These are phyloP conservation scores for Globisporangium viniferum DNA, from an alignment of 352 stramenopile species.

Conservation along the genomic window DNA sequence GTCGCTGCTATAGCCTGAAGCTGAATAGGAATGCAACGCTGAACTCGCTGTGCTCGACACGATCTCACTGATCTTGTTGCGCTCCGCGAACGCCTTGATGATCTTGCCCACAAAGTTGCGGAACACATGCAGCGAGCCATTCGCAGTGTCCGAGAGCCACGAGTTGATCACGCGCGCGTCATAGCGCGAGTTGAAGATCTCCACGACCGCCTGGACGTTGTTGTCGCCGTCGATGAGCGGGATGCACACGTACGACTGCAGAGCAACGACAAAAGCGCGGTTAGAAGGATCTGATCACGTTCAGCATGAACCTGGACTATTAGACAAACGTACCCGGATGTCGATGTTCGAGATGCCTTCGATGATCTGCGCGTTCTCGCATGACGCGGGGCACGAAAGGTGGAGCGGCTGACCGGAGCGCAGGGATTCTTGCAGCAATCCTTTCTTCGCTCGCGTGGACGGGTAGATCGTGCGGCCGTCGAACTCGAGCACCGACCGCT, in stretches of 20 bases:
- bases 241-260: constrained; percentile 61
- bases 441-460: constrained; percentile 27
- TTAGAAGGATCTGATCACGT: background rate
- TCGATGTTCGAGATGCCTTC: constrained; percentile 32
- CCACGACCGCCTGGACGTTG: constrained; percentile 50
- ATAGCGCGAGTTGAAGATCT: constrained; percentile 69
- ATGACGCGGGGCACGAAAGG: constrained; percentile 21
- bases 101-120: constrained; percentile 59
- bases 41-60: constrained; percentile 11
- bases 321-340: constrained; percentile 31
- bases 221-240: constrained; percentile 58
- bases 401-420: constrained; percentile 36
- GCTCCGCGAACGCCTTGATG: constrained; percentile 42
- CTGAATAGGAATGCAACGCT: background rate
- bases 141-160: constrained; percentile 38
- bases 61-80: constrained; percentile 30
- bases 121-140: constrained; percentile 54
- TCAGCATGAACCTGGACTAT: background rate
- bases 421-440: constrained; percentile 23
- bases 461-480: constrained; percentile 49
- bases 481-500: constrained; percentile 53
- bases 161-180: constrained; percentile 30
- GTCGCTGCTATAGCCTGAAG: background rate
- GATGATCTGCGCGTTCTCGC: constrained; percentile 20
- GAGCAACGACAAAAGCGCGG: background rate